A percentile compares a stretch with the other conserved stretches of the same genome.
Evolutionary conservation across 1,284 basidiomycete species (phyloP).

Genomic region (Caloboletus firmus): DNA sequence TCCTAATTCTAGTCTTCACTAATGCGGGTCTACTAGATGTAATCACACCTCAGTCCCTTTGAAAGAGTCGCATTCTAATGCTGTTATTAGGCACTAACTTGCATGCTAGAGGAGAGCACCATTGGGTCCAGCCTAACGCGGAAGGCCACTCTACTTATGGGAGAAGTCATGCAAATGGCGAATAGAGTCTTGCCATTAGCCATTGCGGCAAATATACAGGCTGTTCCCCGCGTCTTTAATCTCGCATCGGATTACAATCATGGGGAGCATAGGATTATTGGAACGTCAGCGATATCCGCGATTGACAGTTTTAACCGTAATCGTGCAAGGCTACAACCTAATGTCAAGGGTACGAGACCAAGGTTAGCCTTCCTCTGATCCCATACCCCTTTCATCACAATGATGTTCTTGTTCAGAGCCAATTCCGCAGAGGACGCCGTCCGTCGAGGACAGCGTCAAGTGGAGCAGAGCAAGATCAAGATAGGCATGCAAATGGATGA

Average conservation of each 20-base stretch:
- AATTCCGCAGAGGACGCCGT: conserved; percentile 87
- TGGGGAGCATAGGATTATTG: conserved; percentile 76
- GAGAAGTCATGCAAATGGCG: conserved; percentile 85
- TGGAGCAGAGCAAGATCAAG: conserved; percentile 88
- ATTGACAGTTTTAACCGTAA: conserved; percentile 94
- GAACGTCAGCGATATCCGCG: conserved; percentile 81
- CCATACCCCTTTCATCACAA: not conserved
- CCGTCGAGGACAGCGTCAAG: conserved; percentile 84
- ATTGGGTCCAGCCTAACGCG: conserved; percentile 70
- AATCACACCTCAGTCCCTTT: conserved; percentile 26
- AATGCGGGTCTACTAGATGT: conserved; percentile 89
- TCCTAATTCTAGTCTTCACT: conserved; percentile 85
- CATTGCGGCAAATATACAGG: conserved; percentile 82
- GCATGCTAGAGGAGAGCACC: conserved; percentile 78
- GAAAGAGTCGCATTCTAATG: conserved; percentile 6
- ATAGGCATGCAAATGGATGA: conserved; percentile 93
- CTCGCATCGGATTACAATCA: conserved; percentile 78
- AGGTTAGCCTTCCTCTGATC: conserved; percentile 42
- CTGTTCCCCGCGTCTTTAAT: conserved; percentile 83
- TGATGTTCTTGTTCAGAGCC: conserved; percentile 48
- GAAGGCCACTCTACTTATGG: conserved; percentile 91
- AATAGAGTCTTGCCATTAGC: conserved; percentile 87
- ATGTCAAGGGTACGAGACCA: conserved; percentile 55
- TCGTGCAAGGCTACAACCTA: conserved; percentile 62
- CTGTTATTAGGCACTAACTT: conserved; percentile 69